These are phyloP conservation scores for Penicillium sp. DNA, from an alignment of 2,329 filamentous ascomycete species.

Conservation along the genomic window DNA sequence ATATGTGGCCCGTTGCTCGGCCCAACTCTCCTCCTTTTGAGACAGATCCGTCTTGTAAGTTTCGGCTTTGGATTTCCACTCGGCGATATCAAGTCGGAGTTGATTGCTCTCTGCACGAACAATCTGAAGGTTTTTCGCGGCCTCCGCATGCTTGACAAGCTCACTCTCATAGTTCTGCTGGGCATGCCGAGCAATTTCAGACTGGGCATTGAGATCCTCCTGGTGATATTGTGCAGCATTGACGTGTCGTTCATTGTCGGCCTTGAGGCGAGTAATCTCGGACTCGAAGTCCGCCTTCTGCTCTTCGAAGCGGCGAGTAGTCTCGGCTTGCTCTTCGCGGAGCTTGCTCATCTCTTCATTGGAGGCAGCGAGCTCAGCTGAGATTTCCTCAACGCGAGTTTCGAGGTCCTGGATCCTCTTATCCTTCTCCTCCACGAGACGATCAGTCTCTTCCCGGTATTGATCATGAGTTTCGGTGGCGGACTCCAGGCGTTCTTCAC, in stretches of 20 bases:
- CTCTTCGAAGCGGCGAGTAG: constrained; percentile 67
- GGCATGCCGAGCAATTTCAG: constrained; percentile 85
- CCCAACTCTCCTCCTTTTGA: constrained; percentile 84
- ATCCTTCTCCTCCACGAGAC: constrained; percentile 71
- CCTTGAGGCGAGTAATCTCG: constrained; percentile 75
- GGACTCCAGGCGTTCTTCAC: constrained; percentile 81
- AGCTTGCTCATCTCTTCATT: constrained; percentile 78
- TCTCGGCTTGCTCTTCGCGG: constrained; percentile 75
- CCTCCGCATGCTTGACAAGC: constrained; percentile 89
- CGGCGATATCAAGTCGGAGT: constrained; percentile 72
- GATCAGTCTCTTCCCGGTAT: constrained; percentile 82
- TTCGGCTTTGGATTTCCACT: constrained; percentile 75
- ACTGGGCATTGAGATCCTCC: constrained; percentile 87
- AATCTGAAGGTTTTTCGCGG: constrained; percentile 76
- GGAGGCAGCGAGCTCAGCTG: constrained; percentile 71
- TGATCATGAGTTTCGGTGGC: constrained; percentile 77
- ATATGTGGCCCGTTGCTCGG: constrained; percentile 72
- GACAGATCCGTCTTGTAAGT: constrained; percentile 73
- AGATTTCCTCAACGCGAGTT: constrained; percentile 78
- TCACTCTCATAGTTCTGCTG: constrained; percentile 96
- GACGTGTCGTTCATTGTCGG: constrained; percentile 74
- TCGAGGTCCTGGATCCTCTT: constrained; percentile 74
- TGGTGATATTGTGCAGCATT: constrained; percentile 81
- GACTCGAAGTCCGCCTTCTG: constrained; percentile 75
- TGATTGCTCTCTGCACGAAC: constrained; percentile 77